These are phyloP conservation scores for Bretschneidera sinensis DNA, from an alignment of 345 rosid genomes.

Conservation along the genomic window DNA sequence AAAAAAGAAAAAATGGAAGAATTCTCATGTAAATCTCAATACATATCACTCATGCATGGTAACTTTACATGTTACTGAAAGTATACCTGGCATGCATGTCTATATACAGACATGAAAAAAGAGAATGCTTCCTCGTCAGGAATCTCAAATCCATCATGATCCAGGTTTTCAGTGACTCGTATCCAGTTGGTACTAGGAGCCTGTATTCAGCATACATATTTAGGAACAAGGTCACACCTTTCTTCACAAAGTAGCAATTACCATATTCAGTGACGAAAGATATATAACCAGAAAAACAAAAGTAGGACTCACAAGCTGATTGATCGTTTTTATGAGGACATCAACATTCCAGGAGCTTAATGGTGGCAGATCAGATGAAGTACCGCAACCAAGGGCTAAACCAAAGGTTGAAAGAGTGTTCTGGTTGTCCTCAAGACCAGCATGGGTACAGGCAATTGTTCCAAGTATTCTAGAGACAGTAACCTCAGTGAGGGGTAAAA, in stretches of 20 bases:
- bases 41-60: background rate
- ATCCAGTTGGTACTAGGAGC: slow-evolving; percentile 85
- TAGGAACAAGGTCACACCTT: background rate
- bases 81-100: slow-evolving; percentile 75
- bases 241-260: background rate
- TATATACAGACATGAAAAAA: slow-evolving; percentile 73
- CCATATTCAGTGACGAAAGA: slow-evolving; percentile 6
- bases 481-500: slow-evolving; percentile 65
- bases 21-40: too few relatives aligned
- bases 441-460: slow-evolving; percentile 42
- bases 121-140: slow-evolving; percentile 81
- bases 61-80: background rate
- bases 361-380: slow-evolving; percentile 41
- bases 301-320: slow-evolving; percentile 58
- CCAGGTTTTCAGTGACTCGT: slow-evolving; percentile 69
- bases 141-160: slow-evolving; percentile 78
- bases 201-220: slow-evolving; percentile 32
- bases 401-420: slow-evolving; percentile 60
- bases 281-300: background rate
- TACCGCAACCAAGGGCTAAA: slow-evolving; percentile 61
- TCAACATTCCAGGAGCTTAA: slow-evolving; percentile 74
- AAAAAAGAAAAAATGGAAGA: too few relatives aligned
- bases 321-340: slow-evolving; percentile 64
- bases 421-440: slow-evolving; percentile 51
- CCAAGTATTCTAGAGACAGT: slow-evolving; percentile 69